phyloP scores from a whole-genome alignment of 345 rosid genomes.

The Corymbia maculata region DNA sequence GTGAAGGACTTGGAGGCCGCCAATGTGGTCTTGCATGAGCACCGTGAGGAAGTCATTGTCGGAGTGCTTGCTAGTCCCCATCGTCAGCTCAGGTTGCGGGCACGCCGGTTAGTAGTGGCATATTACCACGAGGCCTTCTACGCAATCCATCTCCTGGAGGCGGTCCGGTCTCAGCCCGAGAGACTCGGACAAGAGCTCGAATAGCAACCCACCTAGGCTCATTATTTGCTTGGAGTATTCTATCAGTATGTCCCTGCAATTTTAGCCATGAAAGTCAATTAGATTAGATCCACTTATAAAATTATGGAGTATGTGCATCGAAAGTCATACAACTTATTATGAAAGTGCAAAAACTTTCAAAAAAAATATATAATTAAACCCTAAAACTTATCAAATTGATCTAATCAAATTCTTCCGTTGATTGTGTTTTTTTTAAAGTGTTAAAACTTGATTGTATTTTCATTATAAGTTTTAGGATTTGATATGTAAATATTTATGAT shows the following conservation, averaged over 20 bases:
- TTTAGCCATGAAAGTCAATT: background rate
- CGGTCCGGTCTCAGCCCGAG: no score
- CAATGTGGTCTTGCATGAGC: slow-evolving; percentile 49
- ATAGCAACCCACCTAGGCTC: slow-evolving; percentile 17
- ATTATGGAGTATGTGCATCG: no score
- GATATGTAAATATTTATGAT: no score
- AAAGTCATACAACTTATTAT: no score
- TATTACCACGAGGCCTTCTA: slow-evolving; percentile 18
- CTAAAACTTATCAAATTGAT: fast-evolving
- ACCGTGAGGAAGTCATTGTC: slow-evolving; percentile 42
- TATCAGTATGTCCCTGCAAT: slow-evolving; percentile 19
- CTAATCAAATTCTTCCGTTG: fast-evolving
- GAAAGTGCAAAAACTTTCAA: fast-evolving
- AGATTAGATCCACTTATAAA: background rate
- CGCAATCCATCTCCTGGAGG: slow-evolving; percentile 29
- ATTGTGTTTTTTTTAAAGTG: fast-evolving
- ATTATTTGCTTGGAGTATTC: slow-evolving; percentile 27
- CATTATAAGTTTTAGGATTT: no score
- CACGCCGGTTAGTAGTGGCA: slow-evolving; percentile 53
- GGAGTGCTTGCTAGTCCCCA: slow-evolving; percentile 35
- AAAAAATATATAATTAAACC: fast-evolving
- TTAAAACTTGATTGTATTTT: no score
- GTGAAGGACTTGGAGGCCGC: slow-evolving; percentile 43
- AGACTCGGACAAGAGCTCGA: slow-evolving; percentile 51
- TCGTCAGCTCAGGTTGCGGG: slow-evolving; percentile 44